A percentile compares a stretch with the other conserved stretches of the same genome.
Evolutionary conservation across 805 yeast genomes (phyloP).

Genomic region (Komagataella pastoris): DNA sequence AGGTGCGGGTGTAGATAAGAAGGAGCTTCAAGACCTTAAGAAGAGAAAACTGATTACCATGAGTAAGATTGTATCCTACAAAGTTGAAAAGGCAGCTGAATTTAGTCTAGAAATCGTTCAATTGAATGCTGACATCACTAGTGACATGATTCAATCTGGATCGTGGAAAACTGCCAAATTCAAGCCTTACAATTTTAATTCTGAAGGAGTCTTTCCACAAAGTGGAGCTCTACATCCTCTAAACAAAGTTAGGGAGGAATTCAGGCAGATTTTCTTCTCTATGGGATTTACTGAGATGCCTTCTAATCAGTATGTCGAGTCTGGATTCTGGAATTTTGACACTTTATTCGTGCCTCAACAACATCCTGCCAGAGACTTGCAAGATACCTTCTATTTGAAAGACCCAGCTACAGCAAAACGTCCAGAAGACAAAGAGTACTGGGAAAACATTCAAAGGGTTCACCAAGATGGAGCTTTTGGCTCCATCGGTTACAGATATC

Average conservation of each 20-base stretch:
- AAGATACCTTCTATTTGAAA: constrained; percentile 94
- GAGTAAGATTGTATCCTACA: constrained; percentile 64
- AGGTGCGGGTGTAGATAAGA: constrained; percentile 46
- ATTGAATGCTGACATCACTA: constrained; percentile 85
- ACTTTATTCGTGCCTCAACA: constrained; percentile 96
- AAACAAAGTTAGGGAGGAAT: constrained; percentile 93
- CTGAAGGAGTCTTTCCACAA: constrained; percentile 79
- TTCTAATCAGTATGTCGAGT: constrained; percentile 93
- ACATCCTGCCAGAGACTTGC: constrained; percentile 98
- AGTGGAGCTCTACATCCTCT: constrained; percentile 96
- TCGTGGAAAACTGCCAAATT: constrained; percentile 75
- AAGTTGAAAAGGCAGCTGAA: constrained; percentile 68
- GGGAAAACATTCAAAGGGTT: constrained; percentile 66
- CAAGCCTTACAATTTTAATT: constrained; percentile 91
- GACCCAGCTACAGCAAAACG: constrained; percentile 75
- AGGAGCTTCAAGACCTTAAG: constrained; percentile 72
- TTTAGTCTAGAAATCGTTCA: constrained; percentile 72
- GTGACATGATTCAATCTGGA: constrained; percentile 80
- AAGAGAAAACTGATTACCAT: constrained; percentile 78
- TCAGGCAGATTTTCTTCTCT: constrained; percentile 92
- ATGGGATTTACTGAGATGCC: constrained; percentile 99
- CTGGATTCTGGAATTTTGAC: constrained; percentile 99
- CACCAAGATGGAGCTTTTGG: constrained; percentile 89
- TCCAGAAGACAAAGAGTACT: constrained; percentile 73
- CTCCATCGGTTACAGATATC: constrained; percentile 95